These are phyloP conservation scores for Megacollybia platyphylla DNA, from an alignment of 1,284 basidiomycete genomes.

Conservation along the genomic window DNA sequence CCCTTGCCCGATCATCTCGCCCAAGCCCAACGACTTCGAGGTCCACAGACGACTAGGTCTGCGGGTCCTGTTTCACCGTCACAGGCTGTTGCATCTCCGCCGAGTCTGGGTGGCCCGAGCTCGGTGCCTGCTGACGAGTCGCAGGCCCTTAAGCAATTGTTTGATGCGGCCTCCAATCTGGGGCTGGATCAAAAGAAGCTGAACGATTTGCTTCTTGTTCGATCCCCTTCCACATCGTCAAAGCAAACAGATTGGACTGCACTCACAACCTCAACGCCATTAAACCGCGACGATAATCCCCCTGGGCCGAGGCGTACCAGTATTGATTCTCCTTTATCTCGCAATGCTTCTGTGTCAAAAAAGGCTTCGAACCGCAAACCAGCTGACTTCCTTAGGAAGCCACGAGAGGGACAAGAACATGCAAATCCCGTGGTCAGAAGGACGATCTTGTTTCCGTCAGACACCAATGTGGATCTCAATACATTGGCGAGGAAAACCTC, in stretches of 20 bases:
- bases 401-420: slow-evolving; percentile 25
- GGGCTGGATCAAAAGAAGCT: slow-evolving; percentile 61
- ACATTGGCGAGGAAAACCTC: slow-evolving; percentile 43
- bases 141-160: slow-evolving; percentile 52
- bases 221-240: slow-evolving; percentile 56
- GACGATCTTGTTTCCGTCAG: slow-evolving; percentile 66
- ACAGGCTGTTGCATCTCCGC: not conserved
- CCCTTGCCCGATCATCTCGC: not conserved
- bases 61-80: not conserved
- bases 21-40: not conserved
- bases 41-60: not conserved
- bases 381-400: slow-evolving; percentile 26
- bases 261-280: slow-evolving; percentile 20
- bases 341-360: slow-evolving; percentile 12
- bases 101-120: not conserved
- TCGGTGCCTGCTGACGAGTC: slow-evolving; percentile 12
- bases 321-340: not conserved
- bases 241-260: slow-evolving; percentile 32
- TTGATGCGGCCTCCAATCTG: slow-evolving; percentile 60
- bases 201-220: slow-evolving; percentile 48
- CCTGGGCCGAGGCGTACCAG: slow-evolving; percentile 1
- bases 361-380: slow-evolving; percentile 23
- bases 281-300: slow-evolving; percentile 10
- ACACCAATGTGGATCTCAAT: slow-evolving; percentile 40
- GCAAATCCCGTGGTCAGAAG: slow-evolving; percentile 52